Base-by-base conservation (phyloP, 2,329 filamentous ascomycete genomes). In the Hypoxylon sp. region DNA sequence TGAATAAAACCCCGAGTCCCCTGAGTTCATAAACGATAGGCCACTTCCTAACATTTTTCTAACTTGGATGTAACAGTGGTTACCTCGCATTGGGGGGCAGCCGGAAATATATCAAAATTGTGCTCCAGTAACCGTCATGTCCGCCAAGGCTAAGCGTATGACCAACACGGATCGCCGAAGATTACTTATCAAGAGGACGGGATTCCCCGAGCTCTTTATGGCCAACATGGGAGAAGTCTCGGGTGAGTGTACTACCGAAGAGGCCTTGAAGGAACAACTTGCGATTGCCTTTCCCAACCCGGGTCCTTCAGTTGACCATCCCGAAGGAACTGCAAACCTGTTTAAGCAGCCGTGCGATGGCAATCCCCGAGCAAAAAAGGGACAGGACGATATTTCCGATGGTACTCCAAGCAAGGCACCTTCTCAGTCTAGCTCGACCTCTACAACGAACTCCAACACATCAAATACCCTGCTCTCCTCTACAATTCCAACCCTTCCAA, bases 101-200 rank as follows among this genome's bases (percentile, higher is more conserved):
- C 87, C 91, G 2, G 92, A 94, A 75, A 89, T 92, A 80, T 93
- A 93, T 81, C 91, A 92, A 89, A 92, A 93, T 80, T 94, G 92
- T 70, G 89, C 88, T 1, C 88, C 89, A 0, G 79, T 93, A 62
- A 84, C 83, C 1, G 83, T 93, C 42, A 82, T 82, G 15, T 54
- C 68, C 0, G 58, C 63, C 2, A 65, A 71, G 8, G 62, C 66
- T 17, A 73, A 73, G 58, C 61, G 68, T n/a, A 66, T 51, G 54
- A 54, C 54, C 7, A 57, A 21, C 2, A 55, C 58, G 4, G 58
- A 65, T 10, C 68, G 73, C 6, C 68, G 72, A 27, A 58, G 52
- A n/a, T 42, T 61, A 2, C 31, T 72, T 11, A 27, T 65, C 8
- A 72, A 67, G 35, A 73, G 77, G 63, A 63, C 67, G 48, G 75